Conservation (phyloP, 768 basidiomycete genomes). For the Hericium rajendrae region DNA sequence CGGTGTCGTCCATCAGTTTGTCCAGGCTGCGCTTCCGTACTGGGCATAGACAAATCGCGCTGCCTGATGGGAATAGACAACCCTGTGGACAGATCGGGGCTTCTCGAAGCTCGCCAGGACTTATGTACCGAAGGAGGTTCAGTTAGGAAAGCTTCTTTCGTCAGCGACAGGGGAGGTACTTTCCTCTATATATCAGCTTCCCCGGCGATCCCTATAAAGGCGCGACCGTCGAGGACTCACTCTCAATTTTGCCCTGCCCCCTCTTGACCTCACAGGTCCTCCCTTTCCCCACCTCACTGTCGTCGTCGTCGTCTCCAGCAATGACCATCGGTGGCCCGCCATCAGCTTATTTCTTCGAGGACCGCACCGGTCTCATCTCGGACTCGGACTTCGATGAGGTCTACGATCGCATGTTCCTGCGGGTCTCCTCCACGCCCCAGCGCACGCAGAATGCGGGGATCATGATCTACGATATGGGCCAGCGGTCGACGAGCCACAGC, state of each 20-base stretch:
- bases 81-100: background rate
- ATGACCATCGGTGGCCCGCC: slow-evolving; percentile 15
- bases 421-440: slow-evolving; percentile 40
- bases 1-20: background rate
- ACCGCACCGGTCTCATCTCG: slow-evolving; percentile 48
- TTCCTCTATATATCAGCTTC: background rate
- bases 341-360: slow-evolving; percentile 48
- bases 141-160: background rate
- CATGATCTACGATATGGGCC: slow-evolving; percentile 57
- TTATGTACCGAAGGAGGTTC: background rate
- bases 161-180: background rate
- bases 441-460: slow-evolving; percentile 22
- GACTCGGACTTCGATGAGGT: slow-evolving; percentile 67
- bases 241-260: background rate
- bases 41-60: background rate
- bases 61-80: too few relatives aligned
- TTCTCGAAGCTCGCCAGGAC: background rate
- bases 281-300: background rate
- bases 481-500: slow-evolving; percentile 51
- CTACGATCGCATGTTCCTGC: slow-evolving; percentile 67
- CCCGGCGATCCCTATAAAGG: slow-evolving; percentile 5
- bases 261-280: background rate
- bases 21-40: background rate
- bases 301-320: background rate
- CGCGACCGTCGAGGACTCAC: background rate